Evolutionary conservation across 306 rosid genomes (phyloP).

Genomic region (Parietaria judaica): DNA sequence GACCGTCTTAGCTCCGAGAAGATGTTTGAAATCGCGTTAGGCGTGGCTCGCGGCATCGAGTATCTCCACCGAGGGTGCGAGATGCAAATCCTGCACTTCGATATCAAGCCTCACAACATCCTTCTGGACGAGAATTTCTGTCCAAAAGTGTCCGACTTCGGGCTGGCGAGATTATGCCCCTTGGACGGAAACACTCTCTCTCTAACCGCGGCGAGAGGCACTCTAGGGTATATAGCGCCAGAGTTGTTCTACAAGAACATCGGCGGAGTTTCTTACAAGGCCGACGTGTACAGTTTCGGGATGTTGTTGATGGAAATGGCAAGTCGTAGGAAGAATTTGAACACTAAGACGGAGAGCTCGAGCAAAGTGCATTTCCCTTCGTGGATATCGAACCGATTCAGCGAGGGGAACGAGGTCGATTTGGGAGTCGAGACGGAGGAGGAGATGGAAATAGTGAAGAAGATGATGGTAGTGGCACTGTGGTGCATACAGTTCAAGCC

Average conservation of each 20-base stretch:
- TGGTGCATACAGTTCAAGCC: not conserved
- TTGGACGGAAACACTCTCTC: not conserved
- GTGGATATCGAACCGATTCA: not conserved
- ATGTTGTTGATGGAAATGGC: constrained; percentile 1
- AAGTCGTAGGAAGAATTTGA: not conserved
- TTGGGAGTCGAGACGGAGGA: not conserved
- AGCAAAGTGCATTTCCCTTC: not conserved
- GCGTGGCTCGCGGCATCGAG: too few relatives aligned
- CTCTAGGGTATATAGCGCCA: not conserved
- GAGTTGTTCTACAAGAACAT: not conserved
- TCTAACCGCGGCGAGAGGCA: not conserved
- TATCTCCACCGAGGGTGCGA: too few relatives aligned
- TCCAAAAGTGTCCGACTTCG: not conserved
- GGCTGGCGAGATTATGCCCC: not conserved
- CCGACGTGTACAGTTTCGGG: not conserved
- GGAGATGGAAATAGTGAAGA: not conserved
- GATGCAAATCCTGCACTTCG: not conserved
- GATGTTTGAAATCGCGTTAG: too few relatives aligned
- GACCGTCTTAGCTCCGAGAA: too few relatives aligned
- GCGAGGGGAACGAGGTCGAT: not conserved
- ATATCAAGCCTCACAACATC: not conserved
- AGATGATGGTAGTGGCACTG: not conserved
- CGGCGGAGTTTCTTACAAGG: not conserved
- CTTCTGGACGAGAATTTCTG: not conserved
- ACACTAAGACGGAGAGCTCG: not conserved